Evolutionary conservation across 139 green algal genomes (phyloP).

Genomic region (Tetraselmis chui): DNA sequence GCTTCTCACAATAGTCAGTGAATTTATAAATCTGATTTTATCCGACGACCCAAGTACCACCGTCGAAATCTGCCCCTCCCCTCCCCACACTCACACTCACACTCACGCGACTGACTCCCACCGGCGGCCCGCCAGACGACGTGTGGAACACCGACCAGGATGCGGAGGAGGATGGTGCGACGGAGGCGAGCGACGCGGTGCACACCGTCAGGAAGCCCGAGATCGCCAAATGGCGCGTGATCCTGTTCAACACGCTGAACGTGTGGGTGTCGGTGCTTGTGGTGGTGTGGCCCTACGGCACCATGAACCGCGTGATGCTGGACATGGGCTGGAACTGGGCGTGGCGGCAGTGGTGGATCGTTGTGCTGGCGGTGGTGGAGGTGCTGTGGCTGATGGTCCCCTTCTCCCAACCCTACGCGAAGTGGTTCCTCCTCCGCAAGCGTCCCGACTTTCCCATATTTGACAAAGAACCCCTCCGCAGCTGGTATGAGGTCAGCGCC

Average conservation of each 20-base stretch:
- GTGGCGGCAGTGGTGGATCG: background rate
- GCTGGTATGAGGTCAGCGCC: background rate
- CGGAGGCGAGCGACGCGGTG: background rate
- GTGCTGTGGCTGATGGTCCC: background rate
- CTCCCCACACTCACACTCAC: background rate
- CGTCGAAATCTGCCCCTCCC: no score
- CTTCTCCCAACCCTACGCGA: background rate
- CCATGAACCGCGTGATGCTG: background rate
- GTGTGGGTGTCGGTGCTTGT: background rate
- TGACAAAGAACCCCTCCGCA: background rate
- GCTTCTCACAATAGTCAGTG: no score
- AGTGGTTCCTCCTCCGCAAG: background rate
- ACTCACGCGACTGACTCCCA: no score
- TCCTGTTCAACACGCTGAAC: background rate
- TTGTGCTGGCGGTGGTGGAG: background rate
- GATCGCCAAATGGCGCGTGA: background rate
- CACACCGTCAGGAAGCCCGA: background rate
- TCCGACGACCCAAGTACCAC: no score
- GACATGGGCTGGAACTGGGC: background rate
- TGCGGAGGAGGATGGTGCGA: background rate
- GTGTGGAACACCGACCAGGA: background rate
- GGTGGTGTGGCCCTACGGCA: background rate
- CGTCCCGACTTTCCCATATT: background rate
- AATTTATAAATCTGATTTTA: no score
- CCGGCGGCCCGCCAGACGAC: background rate